phyloP scores from a whole-genome alignment of 169 alveolate species.

The Neospora caninum region DNA sequence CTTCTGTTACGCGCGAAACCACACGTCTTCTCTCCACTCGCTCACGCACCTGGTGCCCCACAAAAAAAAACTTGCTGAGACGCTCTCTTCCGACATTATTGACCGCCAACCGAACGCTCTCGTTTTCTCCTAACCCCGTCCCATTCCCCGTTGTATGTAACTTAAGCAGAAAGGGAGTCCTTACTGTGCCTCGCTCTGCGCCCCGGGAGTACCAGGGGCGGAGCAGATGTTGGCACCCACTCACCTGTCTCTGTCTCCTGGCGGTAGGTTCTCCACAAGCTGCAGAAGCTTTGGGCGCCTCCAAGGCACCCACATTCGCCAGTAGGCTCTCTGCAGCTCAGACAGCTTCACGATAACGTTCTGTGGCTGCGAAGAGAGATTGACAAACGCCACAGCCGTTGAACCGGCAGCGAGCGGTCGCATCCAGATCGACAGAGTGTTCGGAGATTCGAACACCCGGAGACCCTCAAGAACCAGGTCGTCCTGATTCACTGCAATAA shows the following conservation, averaged over 20 bases:
- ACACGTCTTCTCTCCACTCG: too few species aligned
- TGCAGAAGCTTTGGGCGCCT: neutral
- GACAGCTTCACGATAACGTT: neutral
- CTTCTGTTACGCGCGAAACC: too few species aligned
- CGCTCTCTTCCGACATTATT: too few species aligned
- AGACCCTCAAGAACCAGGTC: conserved; percentile 76
- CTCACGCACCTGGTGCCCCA: too few species aligned
- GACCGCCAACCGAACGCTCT: too few species aligned
- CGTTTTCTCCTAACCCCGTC: too few species aligned
- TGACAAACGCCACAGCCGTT: neutral
- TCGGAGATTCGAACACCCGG: neutral
- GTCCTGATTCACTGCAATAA: conserved; percentile 83
- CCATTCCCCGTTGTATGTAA: too few species aligned
- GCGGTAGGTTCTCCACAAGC: neutral
- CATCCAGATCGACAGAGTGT: conserved; percentile 7
- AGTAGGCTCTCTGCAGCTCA: conserved; percentile 3
- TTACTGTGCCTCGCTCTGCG: too few species aligned
- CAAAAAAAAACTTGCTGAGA: too few species aligned
- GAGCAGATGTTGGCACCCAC: neutral
- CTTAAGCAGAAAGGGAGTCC: too few species aligned
- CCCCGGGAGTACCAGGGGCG: too few species aligned
- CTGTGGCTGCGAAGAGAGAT: neutral
- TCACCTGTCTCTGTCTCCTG: neutral
- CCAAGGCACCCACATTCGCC: neutral
- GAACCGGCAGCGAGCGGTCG: conserved; percentile 25